Evolutionary conservation across 768 basidiomycete genomes (phyloP), one percentile per base, ranked within the genome.

Genomic region (Amyloporia xantha): DNA sequence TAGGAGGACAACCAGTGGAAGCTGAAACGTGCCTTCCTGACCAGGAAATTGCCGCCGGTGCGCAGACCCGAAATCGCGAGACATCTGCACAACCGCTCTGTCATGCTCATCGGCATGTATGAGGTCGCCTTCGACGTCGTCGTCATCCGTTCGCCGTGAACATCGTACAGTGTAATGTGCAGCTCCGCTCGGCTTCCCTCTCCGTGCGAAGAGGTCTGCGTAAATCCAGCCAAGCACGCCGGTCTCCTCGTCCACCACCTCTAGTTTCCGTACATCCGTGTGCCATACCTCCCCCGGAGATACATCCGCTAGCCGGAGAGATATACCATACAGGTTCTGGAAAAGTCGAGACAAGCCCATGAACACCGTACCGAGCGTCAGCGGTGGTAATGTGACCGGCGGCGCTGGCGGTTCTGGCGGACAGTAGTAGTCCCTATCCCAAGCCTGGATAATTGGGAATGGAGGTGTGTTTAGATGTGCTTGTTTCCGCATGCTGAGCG

Each of bases 111-210:
- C 57, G 7, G 71, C 77, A 48, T 62, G 27, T 39, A 45, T 56
- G 7, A 82, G 67, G 63, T 98, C 94, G 0, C 79, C 78, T 0
- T 59, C 63, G 48, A 78, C 76, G 63, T 97, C 91, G 56, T 99
- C 96, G 51, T 96, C 83, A 56, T 99, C 96, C 2, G 88, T 84
- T 40, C 96, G 71, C 41, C 96, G 71, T 3, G 92, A 95, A 68
- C 96, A 98, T 2, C 93, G 80, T 21, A 99, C 92, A 5, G 96
- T 98, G 66, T 97, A 99, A 66, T 99, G 96, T 1, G 96, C 96
- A 0, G 96, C 93, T 3, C 93, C 91, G 41, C 81, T 79, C 4
- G 88, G 78, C 67, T 99, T 99, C 10, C 90, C 91, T 25, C 73
- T 70, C 37, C 96, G 73, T 1, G 82, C 76, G 64, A 93, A 96